phyloP scores from a whole-genome alignment of 164 flowering plant genomes.

The Cinnamomum chago region DNA sequence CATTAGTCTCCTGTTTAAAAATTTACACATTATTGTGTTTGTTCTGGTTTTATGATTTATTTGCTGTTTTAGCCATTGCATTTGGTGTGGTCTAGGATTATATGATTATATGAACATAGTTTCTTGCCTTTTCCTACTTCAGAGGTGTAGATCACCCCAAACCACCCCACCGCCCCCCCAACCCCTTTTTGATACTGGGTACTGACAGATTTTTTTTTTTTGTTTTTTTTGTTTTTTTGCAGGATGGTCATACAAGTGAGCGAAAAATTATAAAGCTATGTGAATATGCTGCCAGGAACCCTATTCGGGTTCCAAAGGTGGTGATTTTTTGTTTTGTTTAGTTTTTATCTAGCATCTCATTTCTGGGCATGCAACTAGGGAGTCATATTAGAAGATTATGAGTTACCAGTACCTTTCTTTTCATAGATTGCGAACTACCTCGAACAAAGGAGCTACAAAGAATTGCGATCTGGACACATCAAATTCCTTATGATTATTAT shows the following conservation, averaged over 20 bases:
- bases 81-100: not conserved
- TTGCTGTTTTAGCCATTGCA: not conserved
- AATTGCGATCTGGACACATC: slow-evolving; percentile 59
- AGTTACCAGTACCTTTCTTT: not conserved
- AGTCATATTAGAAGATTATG: not conserved
- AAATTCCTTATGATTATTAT: slow-evolving; percentile 47
- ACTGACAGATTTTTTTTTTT: too few species aligned
- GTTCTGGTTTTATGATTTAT: not conserved
- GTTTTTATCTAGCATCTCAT: not conserved
- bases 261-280: slow-evolving; percentile 81
- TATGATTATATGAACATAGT: not conserved
- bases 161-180: too few species aligned
- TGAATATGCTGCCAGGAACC: slow-evolving; percentile 95
- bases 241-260: slow-evolving; percentile 80
- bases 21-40: not conserved
- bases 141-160: too few species aligned
- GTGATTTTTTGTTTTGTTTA: not conserved
- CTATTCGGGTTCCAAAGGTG: slow-evolving; percentile 90
- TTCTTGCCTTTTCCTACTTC: not conserved
- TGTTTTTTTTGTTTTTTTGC: slow-evolving; percentile 13
- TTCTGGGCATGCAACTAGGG: not conserved
- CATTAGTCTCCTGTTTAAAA: not conserved
- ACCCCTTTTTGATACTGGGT: too few species aligned
- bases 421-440: slow-evolving; percentile 81
- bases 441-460: slow-evolving; percentile 86